Conservation (phyloP, 768 basidiomycete species). For the Pseudohyphozyma bogoriensis region DNA sequence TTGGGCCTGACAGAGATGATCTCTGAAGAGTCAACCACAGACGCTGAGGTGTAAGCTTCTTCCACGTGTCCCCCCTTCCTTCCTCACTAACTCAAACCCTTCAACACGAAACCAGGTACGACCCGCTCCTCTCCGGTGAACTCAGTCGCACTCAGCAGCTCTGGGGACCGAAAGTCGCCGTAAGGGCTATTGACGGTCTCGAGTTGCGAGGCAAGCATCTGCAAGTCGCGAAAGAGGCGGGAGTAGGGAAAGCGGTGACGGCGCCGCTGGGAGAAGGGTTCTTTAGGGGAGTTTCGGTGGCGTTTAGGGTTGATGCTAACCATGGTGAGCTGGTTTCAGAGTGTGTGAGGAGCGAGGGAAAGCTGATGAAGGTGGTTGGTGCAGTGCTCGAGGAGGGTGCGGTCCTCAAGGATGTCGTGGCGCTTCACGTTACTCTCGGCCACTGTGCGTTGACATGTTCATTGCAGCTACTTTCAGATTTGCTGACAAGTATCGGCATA, state of each 20-base stretch:
- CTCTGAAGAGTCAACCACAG: conserved; percentile 10
- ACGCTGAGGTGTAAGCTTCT: background rate
- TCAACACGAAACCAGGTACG: background rate
- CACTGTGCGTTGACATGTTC: too few relatives aligned
- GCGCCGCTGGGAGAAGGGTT: conserved; percentile 13
- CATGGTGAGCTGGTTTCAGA: background rate
- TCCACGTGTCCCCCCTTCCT: background rate
- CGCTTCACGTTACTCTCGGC: conserved; percentile 54
- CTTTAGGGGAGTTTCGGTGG: conserved; percentile 7
- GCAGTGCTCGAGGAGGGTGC: conserved; percentile 50
- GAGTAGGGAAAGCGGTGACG: conserved; percentile 12
- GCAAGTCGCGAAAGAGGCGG: conserved; percentile 7
- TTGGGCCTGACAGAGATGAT: conserved; percentile 20
- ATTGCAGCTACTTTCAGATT: too few relatives aligned
- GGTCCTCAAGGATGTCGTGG: conserved; percentile 51
- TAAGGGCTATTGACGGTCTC: conserved; percentile 13
- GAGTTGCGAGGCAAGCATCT: conserved; percentile 20
- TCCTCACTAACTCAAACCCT: background rate
- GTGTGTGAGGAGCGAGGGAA: background rate
- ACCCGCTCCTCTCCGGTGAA: conserved; percentile 3
- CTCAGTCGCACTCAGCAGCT: conserved; percentile 2
- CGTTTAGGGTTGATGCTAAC: conserved; percentile 10
- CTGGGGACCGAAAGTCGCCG: background rate
- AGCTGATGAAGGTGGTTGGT: background rate
- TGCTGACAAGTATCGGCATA: too few relatives aligned